Evolutionary conservation across 768 basidiomycete species (phyloP).

Genomic region (Pleurotus citrinopileatus): DNA sequence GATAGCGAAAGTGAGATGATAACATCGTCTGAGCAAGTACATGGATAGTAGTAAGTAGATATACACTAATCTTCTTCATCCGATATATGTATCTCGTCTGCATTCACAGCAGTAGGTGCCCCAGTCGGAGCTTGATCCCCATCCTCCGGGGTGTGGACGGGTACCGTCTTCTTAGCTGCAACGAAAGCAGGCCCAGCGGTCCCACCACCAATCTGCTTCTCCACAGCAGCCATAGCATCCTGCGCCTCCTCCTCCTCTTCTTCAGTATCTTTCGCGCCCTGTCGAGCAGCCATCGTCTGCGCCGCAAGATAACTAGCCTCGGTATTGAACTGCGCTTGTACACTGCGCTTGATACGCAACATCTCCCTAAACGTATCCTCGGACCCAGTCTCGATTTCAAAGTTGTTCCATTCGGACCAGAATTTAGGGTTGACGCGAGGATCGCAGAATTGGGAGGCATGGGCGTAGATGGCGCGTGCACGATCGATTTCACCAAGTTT

Average conservation of each 20-base stretch:
- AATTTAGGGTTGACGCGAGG: conserved; percentile 88
- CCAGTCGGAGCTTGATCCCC: conserved; percentile 24
- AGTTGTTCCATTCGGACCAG: conserved; percentile 96
- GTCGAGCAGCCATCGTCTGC: conserved; percentile 73
- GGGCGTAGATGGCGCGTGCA: conserved; percentile 93
- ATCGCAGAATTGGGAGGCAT: conserved; percentile 98
- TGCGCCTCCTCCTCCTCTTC: conserved; percentile 40
- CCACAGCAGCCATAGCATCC: conserved; percentile 89
- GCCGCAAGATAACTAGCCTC: conserved; percentile 92
- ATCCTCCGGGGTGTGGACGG: conserved; percentile 35
- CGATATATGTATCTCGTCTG: conserved; percentile 86
- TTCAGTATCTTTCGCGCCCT: conserved; percentile 47
- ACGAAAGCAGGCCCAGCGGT: conserved; percentile 73
- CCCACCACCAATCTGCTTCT: conserved; percentile 53
- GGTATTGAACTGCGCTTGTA: conserved; percentile 98
- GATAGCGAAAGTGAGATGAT: too few species aligned
- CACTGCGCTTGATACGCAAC: conserved; percentile 94
- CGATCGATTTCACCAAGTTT: conserved; percentile 99
- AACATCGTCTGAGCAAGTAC: too few species aligned
- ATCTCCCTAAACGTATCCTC: conserved; percentile 98
- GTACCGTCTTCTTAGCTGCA: conserved; percentile 60
- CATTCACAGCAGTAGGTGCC: conserved; percentile 43
- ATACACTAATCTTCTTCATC: conserved; percentile 68
- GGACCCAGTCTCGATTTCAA: conserved; percentile 98
- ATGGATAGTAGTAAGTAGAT: too few species aligned